A percentile compares a stretch with the other conserved stretches of the same genome.
These are phyloP conservation scores for Claviceps citrina DNA, from an alignment of 2,329 filamentous ascomycete genomes.

Conservation along the genomic window DNA sequence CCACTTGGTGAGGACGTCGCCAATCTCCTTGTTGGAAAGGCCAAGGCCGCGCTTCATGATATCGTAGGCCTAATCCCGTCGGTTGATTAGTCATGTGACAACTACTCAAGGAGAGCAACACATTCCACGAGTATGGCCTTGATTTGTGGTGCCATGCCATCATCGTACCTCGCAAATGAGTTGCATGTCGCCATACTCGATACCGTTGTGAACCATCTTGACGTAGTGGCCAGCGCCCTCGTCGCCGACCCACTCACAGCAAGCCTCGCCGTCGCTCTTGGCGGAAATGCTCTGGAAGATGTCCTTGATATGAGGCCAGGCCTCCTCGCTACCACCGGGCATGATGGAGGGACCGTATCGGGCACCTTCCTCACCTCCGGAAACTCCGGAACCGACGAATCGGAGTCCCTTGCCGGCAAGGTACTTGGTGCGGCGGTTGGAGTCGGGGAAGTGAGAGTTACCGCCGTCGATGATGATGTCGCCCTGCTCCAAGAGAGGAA, in stretches of 20 bases:
- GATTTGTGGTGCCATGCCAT: background rate
- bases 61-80: constrained; percentile 65
- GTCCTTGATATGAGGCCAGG: constrained; percentile 97
- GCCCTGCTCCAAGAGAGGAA: constrained; percentile 66
- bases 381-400: constrained; percentile 95
- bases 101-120: background rate
- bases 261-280: constrained; percentile 93
- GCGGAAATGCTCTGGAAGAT: constrained; percentile 96
- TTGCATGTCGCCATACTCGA: constrained; percentile 99
- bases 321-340: constrained; percentile 96
- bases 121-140: background rate
- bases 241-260: constrained; percentile 99
- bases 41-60: constrained; percentile 98
- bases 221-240: constrained; percentile 99
- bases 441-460: constrained; percentile 98
- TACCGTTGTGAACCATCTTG: constrained; percentile 99
- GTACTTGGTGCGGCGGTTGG: constrained; percentile 92
- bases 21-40: constrained; percentile 82
- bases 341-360: constrained; percentile 94
- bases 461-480: constrained; percentile 98
- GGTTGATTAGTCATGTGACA: background rate
- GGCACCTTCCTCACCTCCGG: constrained; percentile 97
- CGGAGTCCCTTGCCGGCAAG: constrained; percentile 73
- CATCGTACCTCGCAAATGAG: constrained; percentile 83
- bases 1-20: constrained; percentile 87